Conservation (phyloP, 2,329 filamentous ascomycete species). For the Metarhizium sp. region DNA sequence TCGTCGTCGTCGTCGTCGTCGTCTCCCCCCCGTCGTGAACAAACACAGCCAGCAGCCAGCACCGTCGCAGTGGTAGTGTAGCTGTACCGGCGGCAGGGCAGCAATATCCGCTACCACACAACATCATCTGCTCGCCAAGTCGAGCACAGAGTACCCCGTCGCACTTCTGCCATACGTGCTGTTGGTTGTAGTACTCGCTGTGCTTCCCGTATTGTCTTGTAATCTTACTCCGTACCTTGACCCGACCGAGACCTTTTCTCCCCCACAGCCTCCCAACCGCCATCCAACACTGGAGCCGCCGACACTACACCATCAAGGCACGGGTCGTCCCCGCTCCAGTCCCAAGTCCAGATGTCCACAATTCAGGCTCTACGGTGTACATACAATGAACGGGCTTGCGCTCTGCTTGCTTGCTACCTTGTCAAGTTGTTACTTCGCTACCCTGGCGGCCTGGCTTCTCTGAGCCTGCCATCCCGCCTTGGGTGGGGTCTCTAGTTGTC, state of each 20-base stretch:
- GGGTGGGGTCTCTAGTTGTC: constrained; percentile 8
- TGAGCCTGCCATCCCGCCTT: constrained; percentile 12
- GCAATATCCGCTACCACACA: not conserved
- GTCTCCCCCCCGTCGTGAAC: too few relatives aligned
- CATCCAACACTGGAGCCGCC: not conserved
- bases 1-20: too few relatives aligned
- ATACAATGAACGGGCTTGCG: too few relatives aligned
- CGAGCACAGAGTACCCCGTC: not conserved
- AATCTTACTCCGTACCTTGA: too few relatives aligned
- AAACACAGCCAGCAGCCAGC: not conserved
- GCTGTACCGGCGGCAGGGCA: not conserved
- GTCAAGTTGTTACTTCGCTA: too few relatives aligned
- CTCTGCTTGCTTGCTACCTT: not conserved
- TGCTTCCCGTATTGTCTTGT: not conserved
- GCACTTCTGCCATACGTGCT: not conserved
- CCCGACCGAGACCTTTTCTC: too few relatives aligned
- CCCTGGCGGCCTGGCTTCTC: constrained; percentile 1
- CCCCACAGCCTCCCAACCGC: too few relatives aligned
- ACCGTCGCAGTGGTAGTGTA: not conserved
- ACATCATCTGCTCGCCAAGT: not conserved
- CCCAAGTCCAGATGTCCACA: not conserved
- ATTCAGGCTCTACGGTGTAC: not conserved
- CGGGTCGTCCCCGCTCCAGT: constrained; percentile 4
- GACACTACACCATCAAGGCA: constrained; percentile 1
- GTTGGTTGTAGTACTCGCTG: not conserved